Conservation (phyloP, 2,329 filamentous ascomycete species). For the Aspergillus pseudonomiae region DNA sequence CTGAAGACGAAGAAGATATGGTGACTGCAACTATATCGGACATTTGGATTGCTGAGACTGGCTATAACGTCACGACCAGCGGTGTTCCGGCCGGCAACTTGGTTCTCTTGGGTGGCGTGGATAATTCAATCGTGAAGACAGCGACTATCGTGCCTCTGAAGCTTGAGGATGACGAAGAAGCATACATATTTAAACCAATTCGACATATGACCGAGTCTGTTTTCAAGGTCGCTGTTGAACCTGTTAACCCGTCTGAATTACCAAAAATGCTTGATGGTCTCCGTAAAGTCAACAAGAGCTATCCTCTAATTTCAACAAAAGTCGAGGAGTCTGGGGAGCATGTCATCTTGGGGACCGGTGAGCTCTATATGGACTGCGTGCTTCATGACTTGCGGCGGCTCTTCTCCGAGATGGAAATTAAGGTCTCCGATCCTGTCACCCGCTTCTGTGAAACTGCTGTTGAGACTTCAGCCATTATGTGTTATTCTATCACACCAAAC, state of each 20-base stretch:
- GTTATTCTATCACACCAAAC: slow-evolving; percentile 95
- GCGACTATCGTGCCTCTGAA: slow-evolving; percentile 83
- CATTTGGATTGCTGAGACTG: slow-evolving; percentile 87
- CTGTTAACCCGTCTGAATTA: slow-evolving; percentile 95
- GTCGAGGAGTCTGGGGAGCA: slow-evolving; percentile 98
- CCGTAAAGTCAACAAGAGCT: slow-evolving; percentile 96
- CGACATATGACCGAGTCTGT: slow-evolving; percentile 96
- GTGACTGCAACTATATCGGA: slow-evolving; percentile 78
- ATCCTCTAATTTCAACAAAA: slow-evolving; percentile 92
- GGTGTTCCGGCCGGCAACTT: slow-evolving; percentile 93
- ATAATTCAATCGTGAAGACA: slow-evolving; percentile 98
- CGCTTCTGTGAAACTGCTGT: slow-evolving; percentile 97
- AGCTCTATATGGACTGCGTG: slow-evolving; percentile 99
- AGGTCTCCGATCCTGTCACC: slow-evolving; percentile 96
- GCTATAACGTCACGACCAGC: slow-evolving; percentile 89
- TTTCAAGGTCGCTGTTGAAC: slow-evolving; percentile 96
- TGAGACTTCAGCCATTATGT: slow-evolving; percentile 96
- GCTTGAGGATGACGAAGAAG: slow-evolving; percentile 84
- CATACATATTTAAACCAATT: slow-evolving; percentile 91
- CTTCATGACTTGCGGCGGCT: slow-evolving; percentile 87
- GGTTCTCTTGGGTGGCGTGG: slow-evolving; percentile 87
- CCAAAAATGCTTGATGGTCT: slow-evolving; percentile 98
- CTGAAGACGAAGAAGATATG: slow-evolving; percentile 99
- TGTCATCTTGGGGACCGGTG: slow-evolving; percentile 89
- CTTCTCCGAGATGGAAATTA: slow-evolving; percentile 99